Base-by-base conservation (phyloP, 805 yeast genomes). In the Kluyveromyces aestuarii region DNA sequence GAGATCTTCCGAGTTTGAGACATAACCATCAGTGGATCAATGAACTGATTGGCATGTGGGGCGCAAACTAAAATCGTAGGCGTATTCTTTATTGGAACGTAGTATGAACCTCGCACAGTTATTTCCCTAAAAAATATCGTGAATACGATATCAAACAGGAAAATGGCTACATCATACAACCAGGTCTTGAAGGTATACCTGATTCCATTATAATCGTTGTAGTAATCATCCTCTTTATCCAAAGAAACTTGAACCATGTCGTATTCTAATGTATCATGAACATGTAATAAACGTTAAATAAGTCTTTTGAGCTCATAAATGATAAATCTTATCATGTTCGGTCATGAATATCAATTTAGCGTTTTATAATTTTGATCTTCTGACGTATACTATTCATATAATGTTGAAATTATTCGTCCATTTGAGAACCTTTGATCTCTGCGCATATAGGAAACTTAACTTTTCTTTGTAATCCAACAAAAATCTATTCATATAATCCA, bases 1-100 rank as follows among this genome's bases (percentile, higher is more conserved):
- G 52, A 50, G 35, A 61, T 45, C 38, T 71, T 67, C 57, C 84
- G 77, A 25, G 87, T 85, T 58, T 82, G 86, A 41, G 82, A 77
- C 85, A 87, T 82, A 44, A 91, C 75, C 50, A 91, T 71, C 48
- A 87, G 76, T 3, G 87, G 89, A 55, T 79, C 84, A 35, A 90
- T 88, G 62, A 90, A 90, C 68, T 89, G 96, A 66, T 88, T 88
- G 8, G 88, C 88, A 65, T 84, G 90, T 1, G 91, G 91, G 2
- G 90, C 90, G 40, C 83, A 87, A 37, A 84, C 90, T 57, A 83
- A 77, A 48, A 84, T 81, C n/a, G 83, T 78, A 0, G 90, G 84
- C 17, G 58, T 57, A 14, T 66, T 66, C 4, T 50, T 50, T 6
- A 57, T 55, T 2, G 66, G 69, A 14, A 63, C 50, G 41, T 63